Conservation (phyloP, 192 early-diverging fungal genomes). For the Chytriomyces sp. region DNA sequence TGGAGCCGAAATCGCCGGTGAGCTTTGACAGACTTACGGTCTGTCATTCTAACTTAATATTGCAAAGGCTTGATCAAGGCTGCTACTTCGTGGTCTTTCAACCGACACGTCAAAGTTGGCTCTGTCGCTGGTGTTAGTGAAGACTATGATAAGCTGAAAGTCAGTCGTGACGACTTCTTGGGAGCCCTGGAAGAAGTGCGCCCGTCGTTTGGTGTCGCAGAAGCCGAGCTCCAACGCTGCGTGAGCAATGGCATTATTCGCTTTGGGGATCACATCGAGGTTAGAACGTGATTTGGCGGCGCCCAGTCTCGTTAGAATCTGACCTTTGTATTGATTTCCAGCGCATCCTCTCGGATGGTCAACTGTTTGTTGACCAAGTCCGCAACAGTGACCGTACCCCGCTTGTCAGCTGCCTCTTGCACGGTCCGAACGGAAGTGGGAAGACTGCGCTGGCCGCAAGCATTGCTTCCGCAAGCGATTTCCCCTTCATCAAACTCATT, state of each 20-base stretch:
- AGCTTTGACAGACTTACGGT: background rate
- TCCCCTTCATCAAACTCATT: constrained; percentile 96
- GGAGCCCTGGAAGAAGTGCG: constrained; percentile 88
- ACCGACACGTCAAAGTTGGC: constrained; percentile 94
- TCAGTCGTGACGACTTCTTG: constrained; percentile 84
- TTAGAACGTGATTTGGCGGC: constrained; percentile 32
- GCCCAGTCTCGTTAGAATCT: background rate
- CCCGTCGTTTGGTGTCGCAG: constrained; percentile 92
- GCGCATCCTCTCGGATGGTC: constrained; percentile 57
- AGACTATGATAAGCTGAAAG: constrained; percentile 89
- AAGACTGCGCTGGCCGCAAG: constrained; percentile 97
- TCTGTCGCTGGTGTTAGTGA: constrained; percentile 75
- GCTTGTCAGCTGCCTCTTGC: constrained; percentile 83
- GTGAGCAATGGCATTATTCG: constrained; percentile 85
- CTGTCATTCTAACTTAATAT: too few species aligned
- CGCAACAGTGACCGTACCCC: constrained; percentile 80
- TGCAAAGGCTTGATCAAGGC: constrained; percentile 72
- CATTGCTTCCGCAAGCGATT: constrained; percentile 85
- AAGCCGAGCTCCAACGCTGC: constrained; percentile 85
- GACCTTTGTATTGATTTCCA: constrained; percentile 43
- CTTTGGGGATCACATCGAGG: constrained; percentile 64
- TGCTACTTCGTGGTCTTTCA: constrained; percentile 94
- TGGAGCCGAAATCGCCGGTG: constrained; percentile 95
- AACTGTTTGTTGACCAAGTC: constrained; percentile 65
- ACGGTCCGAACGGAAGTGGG: constrained; percentile 83